Conservation (phyloP, 2,329 filamentous ascomycete genomes). For the Alternaria triticimaculans region DNA sequence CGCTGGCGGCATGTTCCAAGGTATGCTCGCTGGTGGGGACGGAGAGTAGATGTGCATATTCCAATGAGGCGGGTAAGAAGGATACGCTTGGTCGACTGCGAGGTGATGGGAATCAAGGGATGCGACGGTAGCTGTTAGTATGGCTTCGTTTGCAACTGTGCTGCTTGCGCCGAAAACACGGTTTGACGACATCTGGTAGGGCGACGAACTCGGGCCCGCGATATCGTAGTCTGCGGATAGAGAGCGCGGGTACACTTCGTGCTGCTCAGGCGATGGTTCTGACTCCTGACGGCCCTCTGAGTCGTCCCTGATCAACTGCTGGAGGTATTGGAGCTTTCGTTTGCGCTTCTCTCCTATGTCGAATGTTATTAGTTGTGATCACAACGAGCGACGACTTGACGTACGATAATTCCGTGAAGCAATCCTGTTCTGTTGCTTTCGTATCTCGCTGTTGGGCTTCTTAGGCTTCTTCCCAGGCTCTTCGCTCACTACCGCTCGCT, state of each 20-base stretch:
- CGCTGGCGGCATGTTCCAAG: slow-evolving; percentile 26
- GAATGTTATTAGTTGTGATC: slow-evolving; percentile 13
- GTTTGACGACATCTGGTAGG: slow-evolving; percentile 18
- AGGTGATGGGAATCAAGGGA: slow-evolving; percentile 20
- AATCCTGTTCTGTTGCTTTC: slow-evolving; percentile 48
- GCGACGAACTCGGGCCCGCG: slow-evolving; percentile 7
- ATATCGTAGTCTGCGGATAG: slow-evolving; percentile 25
- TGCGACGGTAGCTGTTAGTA: slow-evolving; percentile 11
- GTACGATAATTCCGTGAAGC: slow-evolving; percentile 48
- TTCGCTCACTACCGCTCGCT: slow-evolving; percentile 4
- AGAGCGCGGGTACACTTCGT: slow-evolving; percentile 23
- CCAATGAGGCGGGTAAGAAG: slow-evolving; percentile 23
- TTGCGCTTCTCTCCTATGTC: slow-evolving; percentile 46
- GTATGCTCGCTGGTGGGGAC: slow-evolving; percentile 16
- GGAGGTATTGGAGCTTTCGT: slow-evolving; percentile 46
- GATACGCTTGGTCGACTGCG: slow-evolving; percentile 18
- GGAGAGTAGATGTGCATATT: slow-evolving; percentile 22
- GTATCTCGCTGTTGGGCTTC: slow-evolving; percentile 46
- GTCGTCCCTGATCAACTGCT: slow-evolving; percentile 40
- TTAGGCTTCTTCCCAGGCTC: slow-evolving; percentile 34
- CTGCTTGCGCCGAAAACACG: slow-evolving; percentile 15
- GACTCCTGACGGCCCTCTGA: slow-evolving; percentile 20
- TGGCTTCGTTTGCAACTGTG: slow-evolving; percentile 13
- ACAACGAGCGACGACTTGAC: slow-evolving; percentile 1
- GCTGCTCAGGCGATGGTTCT: slow-evolving; percentile 18